Evolutionary conservation across 2,329 filamentous ascomycete species (phyloP), one percentile per base, ranked within the genome.

Genomic region (Hypoxylon sp.): DNA sequence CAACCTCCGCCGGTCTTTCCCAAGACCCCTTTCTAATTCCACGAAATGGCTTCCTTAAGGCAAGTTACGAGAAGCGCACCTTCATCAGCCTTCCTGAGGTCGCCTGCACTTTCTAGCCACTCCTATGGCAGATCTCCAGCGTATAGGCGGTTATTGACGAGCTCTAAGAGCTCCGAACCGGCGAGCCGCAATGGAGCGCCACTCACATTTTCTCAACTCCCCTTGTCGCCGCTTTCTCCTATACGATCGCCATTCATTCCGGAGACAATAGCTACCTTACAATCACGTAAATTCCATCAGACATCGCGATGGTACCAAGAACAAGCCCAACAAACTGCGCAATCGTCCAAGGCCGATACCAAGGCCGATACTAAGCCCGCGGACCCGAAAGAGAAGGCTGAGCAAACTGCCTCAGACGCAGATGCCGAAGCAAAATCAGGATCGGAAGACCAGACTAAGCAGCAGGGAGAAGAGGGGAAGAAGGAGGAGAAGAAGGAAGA

Each of bases 401-500:
- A 82, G 68, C 19, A 67, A 43, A 74, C 82, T 56, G 77, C 81
- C 17, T 72, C 76, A 7, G 75, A 76, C 58, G 52, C 74, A 5
- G 70, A 77, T n/a, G 77, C 80, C n/a, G 76, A 78, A 43, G 75
- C 80, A 10, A 77, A 76, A 63, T 79, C 85, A 43, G 82, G 81
- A 34, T 76, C 75, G 7, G 77, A 83, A 53, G 82, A 85, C 64
- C 79, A 85, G 53, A 79, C 85, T 43, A 79, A 82, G 55, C 72
- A 81, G 61, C 79, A 84, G 70, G 80, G 84, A 25, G 78, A 81
- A 48, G 80, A 85, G 48, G 82, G 86, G 55, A 82, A 86, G 63
- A 83, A 89, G 69, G 80, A 86, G 66, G 82, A 88, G 77, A 86
- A 90, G 78, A 86, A 90, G 77, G 88, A 93, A 74, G 89, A 93